Base-by-base conservation (phyloP, 352 stramenopile genomes). In the Globisporangium spinosum region DNA sequence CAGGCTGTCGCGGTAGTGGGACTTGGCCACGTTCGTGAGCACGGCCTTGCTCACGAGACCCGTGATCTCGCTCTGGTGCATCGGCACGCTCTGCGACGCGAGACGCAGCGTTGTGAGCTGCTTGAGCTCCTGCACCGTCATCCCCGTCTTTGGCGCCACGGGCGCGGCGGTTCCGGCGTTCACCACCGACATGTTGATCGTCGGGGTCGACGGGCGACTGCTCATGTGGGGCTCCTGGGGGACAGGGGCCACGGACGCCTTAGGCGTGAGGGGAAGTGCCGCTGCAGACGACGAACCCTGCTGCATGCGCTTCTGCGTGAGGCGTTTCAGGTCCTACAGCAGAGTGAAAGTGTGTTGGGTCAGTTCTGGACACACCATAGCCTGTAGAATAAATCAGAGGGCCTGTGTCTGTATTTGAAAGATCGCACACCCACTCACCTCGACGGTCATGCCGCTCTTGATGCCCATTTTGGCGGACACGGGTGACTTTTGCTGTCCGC, bases 401-500 rank as follows among this genome's bases (percentile, higher is more conserved):
- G n/a, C 20, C 13, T 3, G 3, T 9, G 23, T 23, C 23, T 17
- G 12, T 22, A 58, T 57, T 2, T 34, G 29, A 38, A 22, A 38
- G 45, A 23, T 54, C 45, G 3, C 12, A 8, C 40, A 49, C 5
- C 5, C 40, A 59, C 54, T 6, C 62, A 82, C 76, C 74, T 95
- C 87, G 58, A 95, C 87, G 5, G 87, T 95, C 87, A 95, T 95
- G 65, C 87, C 87, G 76, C 87, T 95, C 74, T 95, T 95, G 68
- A 95, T 95, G 38, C 87, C 87, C 82, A 93, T 91, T 64, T 91
- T 93, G 27, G 75, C 75, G 0, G 82, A 83, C 65, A 76, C 68
- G 56, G 75, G 57, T 56, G 70, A 57, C 58, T 85, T 89, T 22
- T 77, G 76, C 23, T 67, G 35, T 3, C 72, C 62, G 40, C 72